Conservation (phyloP, 768 basidiomycete species). For the Agaricus blazei region DNA sequence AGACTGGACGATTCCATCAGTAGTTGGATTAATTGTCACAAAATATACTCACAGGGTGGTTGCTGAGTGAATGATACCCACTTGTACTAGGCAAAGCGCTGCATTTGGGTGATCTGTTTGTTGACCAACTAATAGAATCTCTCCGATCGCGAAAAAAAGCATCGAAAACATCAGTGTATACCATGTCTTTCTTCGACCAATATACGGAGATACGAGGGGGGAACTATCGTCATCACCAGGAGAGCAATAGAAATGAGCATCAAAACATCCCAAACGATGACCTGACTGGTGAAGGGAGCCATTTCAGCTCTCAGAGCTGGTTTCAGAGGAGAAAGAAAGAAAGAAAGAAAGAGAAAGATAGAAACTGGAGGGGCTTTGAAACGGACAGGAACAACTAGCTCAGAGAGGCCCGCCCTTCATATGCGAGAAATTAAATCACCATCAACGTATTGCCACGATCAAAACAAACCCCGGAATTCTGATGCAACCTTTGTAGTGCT, state of each 20-base stretch:
- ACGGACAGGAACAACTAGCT: background rate
- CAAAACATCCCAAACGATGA: constrained; percentile 6
- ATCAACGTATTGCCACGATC: background rate
- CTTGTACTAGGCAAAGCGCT: constrained; percentile 1
- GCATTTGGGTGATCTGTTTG: background rate
- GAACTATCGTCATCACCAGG: constrained; percentile 5
- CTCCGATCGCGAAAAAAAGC: background rate
- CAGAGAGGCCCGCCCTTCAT: background rate
- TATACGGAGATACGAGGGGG: constrained; percentile 1
- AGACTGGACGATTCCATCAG: background rate
- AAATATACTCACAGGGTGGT: background rate
- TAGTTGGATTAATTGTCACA: background rate
- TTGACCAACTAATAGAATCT: background rate
- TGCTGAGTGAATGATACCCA: background rate
- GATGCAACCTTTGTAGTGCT: too few species aligned
- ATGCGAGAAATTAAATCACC: constrained; percentile 4
- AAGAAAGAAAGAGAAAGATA: background rate
- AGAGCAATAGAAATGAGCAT: constrained; percentile 6
- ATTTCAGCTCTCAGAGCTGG: constrained; percentile 6
- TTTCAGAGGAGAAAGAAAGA: background rate
- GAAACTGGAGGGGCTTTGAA: background rate
- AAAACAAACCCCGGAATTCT: background rate
- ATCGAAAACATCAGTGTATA: constrained; percentile 1
- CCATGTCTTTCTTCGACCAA: constrained; percentile 9
- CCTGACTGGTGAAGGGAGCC: background rate